A percentile compares a stretch with the other conserved stretches of the same genome.
These are phyloP conservation scores for Paraconiothyrium brasiliense DNA, from an alignment of 2,329 filamentous ascomycete species.

Conservation along the genomic window DNA sequence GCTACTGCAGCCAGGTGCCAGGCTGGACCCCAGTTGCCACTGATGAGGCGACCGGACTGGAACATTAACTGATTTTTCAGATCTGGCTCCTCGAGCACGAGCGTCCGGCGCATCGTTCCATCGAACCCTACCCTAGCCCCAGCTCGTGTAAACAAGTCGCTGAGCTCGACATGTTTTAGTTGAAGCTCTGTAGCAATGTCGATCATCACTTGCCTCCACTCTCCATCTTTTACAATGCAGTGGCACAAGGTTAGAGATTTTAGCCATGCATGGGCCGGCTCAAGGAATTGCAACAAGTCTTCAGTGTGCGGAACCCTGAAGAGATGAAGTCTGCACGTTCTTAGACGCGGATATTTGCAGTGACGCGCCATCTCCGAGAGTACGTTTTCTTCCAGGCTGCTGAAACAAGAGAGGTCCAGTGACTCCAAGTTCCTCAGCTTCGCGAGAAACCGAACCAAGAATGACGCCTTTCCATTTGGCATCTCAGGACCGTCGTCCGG, in stretches of 20 bases:
- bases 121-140: constrained; percentile 21
- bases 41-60: constrained; percentile 13
- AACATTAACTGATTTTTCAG: constrained; percentile 20
- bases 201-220: constrained; percentile 28
- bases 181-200: constrained; percentile 22
- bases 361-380: constrained; percentile 35
- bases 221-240: constrained; percentile 19
- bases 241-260: constrained; percentile 24
- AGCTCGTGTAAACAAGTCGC: constrained; percentile 22
- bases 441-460: constrained; percentile 39
- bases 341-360: constrained; percentile 28
- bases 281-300: constrained; percentile 29
- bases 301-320: constrained; percentile 22
- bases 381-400: constrained; percentile 32
- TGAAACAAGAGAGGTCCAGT: constrained; percentile 36
- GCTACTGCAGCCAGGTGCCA: constrained; percentile 31
- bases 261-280: constrained; percentile 20
- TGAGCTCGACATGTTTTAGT: constrained; percentile 22
- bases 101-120: constrained; percentile 8
- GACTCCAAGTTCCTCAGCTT: constrained; percentile 29
- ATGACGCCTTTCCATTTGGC: constrained; percentile 27
- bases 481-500: constrained; percentile 36
- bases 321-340: constrained; percentile 29
- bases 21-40: constrained; percentile 23
- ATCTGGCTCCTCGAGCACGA: constrained; percentile 15